Evolutionary conservation across 1,284 basidiomycete genomes (phyloP), one percentile per base, ranked within the genome.

Genomic region (Ceratobasidium theobromae): DNA sequence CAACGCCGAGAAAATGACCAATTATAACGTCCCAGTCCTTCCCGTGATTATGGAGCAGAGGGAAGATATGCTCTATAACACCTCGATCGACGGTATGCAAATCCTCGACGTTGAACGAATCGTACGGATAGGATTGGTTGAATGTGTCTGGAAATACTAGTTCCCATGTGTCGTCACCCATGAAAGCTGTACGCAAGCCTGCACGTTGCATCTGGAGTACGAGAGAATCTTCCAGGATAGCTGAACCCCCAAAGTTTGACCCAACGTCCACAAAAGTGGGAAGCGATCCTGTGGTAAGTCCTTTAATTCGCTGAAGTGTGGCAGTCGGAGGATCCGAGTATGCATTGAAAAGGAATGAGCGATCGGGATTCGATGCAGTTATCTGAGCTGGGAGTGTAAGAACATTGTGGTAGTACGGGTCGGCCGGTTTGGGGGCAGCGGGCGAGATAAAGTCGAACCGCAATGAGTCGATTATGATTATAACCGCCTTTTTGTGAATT

Each of bases 101-200:
- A 74, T 99, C 97, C 76, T 98, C 96, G 67, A 99, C 96, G 76
- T 99, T 96, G 83, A 99, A 99, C 0, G 94, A 98, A 76, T 98
- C 95, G 75, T 88, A 98, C 0, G 94, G 88, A 75, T 86, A 89
- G 0, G 86, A 81, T 77, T 89, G 85, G 70, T 89, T 87, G 70
- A 98, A 94, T 0, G 85, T 78, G 54, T 82, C 77, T 0, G 95
- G 92, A 74, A 95, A 99, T 14, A 97, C 85, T 1, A 87, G 86
- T 75, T 89, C 84, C 97, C 97, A 99, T 0, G 96, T 99, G 74
- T 98, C 93, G 74, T 99, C 96, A 0, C 96, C 96, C 84, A 93
- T 94, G 74, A 98, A 91, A 0, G 89, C 89, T 64, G 87, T 78
- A 82, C 80, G 84, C 74, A 83, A 86, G 16, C 84, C 84, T 0